These are phyloP conservation scores for Myxozyma sirexii DNA, from an alignment of 805 yeast genomes.

Conservation along the genomic window DNA sequence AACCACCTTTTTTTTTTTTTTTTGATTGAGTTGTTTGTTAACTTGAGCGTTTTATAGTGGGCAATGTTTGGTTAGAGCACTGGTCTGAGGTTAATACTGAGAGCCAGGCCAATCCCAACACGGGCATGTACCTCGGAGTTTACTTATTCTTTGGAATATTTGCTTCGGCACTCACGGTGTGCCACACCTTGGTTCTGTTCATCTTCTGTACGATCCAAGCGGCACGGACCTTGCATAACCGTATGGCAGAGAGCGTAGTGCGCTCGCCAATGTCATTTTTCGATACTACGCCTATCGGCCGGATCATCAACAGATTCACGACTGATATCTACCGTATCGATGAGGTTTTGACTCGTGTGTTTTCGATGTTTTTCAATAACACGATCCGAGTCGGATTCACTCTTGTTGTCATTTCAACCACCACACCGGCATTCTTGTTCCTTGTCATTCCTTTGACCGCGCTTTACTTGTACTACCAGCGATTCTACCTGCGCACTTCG, in stretches of 20 bases:
- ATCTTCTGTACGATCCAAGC: conserved; percentile 81
- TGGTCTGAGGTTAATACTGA: conserved; percentile 91
- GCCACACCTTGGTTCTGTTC: conserved; percentile 73
- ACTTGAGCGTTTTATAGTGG: conserved; percentile 37
- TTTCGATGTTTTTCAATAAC: conserved; percentile 45
- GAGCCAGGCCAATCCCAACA: conserved; percentile 69
- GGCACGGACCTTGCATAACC: conserved; percentile 68
- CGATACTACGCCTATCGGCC: conserved; percentile 94
- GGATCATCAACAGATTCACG: conserved; percentile 87
- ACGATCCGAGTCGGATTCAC: conserved; percentile 56
- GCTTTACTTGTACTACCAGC: conserved; percentile 70
- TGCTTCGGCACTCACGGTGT: conserved; percentile 60
- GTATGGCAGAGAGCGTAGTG: conserved; percentile 72
- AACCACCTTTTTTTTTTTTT: conserved; percentile 54
- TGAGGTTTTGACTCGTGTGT: conserved; percentile 55
- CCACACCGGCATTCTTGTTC: conserved; percentile 85
- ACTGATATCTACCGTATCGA: conserved; percentile 89
- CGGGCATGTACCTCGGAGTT: conserved; percentile 69
- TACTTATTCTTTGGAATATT: conserved; percentile 75
- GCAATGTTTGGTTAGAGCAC: conserved; percentile 91
- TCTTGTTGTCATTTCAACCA: conserved; percentile 72
- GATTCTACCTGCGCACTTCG: conserved; percentile 66
- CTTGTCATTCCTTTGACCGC: conserved; percentile 68
- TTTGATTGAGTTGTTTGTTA: conserved; percentile 47
- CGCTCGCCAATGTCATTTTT: conserved; percentile 95